These are phyloP conservation scores for Forsythia suspensa DNA, from an alignment of 257 asterid genomes.

Conservation along the genomic window DNA sequence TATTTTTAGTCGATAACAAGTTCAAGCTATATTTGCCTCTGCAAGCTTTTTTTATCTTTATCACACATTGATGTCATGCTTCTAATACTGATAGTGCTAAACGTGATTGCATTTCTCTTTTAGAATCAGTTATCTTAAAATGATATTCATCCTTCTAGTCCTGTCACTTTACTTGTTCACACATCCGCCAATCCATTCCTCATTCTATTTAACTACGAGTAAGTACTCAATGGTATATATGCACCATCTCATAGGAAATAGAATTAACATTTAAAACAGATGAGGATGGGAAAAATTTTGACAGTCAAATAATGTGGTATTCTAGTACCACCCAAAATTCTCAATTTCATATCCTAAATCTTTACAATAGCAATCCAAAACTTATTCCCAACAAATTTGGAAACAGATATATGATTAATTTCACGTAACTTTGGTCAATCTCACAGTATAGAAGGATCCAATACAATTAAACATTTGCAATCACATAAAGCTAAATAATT, in stretches of 20 bases:
- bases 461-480: neutral
- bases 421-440: neutral
- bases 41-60: neutral
- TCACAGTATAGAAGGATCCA: neutral
- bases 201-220: conserved; percentile 3
- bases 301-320: neutral
- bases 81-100: neutral
- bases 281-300: conserved; percentile 1
- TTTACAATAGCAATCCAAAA: neutral
- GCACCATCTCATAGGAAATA: conserved; percentile 13
- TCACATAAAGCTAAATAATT: neutral
- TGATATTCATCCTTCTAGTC: neutral
- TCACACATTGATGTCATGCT: neutral
- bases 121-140: conserved; percentile 5
- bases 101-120: neutral
- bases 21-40: neutral
- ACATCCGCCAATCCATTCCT: neutral
- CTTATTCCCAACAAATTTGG: neutral
- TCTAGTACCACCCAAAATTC: neutral
- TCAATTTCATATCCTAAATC: neutral
- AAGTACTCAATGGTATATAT: neutral
- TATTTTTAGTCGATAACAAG: neutral
- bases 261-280: neutral
- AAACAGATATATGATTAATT: neutral
- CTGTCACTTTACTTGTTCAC: neutral